Percentiles rank a stretch among this genome's conserved stretches.
Conservation (phyloP, 179 eudicot genomes). For the Actinidia arguta region DNA sequence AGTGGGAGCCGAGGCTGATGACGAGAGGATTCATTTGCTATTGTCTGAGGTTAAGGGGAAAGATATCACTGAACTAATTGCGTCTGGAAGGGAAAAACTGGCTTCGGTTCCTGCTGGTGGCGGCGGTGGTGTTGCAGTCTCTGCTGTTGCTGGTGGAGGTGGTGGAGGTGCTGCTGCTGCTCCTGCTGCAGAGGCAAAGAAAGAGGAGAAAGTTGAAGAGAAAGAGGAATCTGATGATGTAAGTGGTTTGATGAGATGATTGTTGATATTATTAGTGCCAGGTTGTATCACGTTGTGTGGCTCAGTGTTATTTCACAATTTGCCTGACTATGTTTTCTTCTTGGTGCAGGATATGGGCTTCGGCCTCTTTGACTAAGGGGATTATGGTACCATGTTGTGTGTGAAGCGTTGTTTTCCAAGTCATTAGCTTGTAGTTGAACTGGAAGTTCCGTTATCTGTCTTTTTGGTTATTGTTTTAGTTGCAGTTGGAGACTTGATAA, state of each 20-base stretch:
- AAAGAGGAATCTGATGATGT: conserved; percentile 34
- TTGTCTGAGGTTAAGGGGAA: conserved; percentile 30
- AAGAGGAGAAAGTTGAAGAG: conserved; percentile 38
- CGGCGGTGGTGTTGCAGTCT: conserved; percentile 21
- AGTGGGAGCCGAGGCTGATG: conserved; percentile 36
- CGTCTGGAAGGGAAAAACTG: conserved; percentile 33
- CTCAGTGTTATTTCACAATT: background rate
- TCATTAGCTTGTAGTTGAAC: no score
- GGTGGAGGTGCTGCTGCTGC: conserved; percentile 23
- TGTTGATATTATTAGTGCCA: background rate
- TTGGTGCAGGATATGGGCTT: conserved; percentile 22
- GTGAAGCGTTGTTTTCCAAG: background rate
- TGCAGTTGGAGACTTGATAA: no score
- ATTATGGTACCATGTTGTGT: background rate
- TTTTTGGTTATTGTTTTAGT: no score
- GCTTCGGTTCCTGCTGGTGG: conserved; percentile 37
- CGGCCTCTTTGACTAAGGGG: conserved; percentile 20
- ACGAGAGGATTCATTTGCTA: conserved; percentile 27
- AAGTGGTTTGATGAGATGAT: background rate
- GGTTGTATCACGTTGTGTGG: background rate
- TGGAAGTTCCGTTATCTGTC: no score
- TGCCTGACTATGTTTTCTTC: background rate
- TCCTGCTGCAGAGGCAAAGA: conserved; percentile 32
- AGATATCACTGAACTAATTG: conserved; percentile 35
- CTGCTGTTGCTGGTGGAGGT: conserved; percentile 23